Base-by-base conservation (phyloP, 352 stramenopile genomes). In the Phytophthora hybrid region DNA sequence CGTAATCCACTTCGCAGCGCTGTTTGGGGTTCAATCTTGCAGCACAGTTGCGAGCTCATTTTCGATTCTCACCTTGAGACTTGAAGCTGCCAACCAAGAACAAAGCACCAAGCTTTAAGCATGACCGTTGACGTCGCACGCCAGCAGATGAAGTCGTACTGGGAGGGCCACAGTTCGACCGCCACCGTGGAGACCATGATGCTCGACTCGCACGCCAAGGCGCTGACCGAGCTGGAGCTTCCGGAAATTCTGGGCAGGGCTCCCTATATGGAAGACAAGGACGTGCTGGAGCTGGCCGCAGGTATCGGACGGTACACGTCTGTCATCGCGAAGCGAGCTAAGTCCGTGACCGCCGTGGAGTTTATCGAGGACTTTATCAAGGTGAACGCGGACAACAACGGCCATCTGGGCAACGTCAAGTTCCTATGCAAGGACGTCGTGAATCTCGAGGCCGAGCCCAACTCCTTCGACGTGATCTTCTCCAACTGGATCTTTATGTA, bases 401-500 rank as follows among this genome's bases (percentile, higher is more conserved):
- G 79, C 32, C 80, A 93, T 51, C 37, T 89, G 21, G 67, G 61
- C 46, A 90, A 95, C 75, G 70, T 92, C 59, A 77, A 69, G 54
- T 95, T 95, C 52, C 61, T 90, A 5, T 93, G 83, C 69, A 62
- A 88, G 52, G 88, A 95, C 62, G 81, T 95, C 5, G 84, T 88
- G 13, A 81, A 90, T 29, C 71, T 95, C n/a, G 77, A 93, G 37
- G 78, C 63, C n/a, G 74, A 78, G 53, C 73, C 79, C 5, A 77
- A 89, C 62, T 93, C 84, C 19, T 87, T 89, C 31, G 85, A 93
- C 60, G 77, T 93, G 0, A 87, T 93, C 54, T 92, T 92, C 71
- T 89, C 81, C 63, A 93, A 93, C 74, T 93, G 84, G 84, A 77
- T 93, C 53, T 90, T 93, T 65, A 93, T 93, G 85, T 93, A 93